phyloP scores from a whole-genome alignment of 2,329 filamentous ascomycete genomes.

The Aspergillus pseudoglaucus region DNA sequence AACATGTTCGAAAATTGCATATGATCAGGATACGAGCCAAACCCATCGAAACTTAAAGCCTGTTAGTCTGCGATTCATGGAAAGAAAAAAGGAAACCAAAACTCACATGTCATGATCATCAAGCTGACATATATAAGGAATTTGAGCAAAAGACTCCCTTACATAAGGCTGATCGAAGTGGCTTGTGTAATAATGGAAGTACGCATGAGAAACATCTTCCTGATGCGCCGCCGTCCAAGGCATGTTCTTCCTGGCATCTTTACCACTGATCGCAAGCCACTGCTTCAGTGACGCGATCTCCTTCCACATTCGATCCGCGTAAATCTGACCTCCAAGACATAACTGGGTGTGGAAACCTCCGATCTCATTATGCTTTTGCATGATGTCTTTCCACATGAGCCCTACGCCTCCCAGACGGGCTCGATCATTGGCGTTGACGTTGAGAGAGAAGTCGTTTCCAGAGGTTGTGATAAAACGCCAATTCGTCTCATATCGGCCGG shows the following conservation, averaged over 20 bases:
- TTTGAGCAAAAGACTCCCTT: conserved; percentile 92
- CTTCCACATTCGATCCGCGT: conserved; percentile 91
- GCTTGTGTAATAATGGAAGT: conserved; percentile 98
- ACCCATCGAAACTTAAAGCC: conserved; percentile 80
- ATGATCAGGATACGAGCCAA: conserved; percentile 93
- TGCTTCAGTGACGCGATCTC: conserved; percentile 90
- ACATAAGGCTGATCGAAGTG: conserved; percentile 96
- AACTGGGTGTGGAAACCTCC: conserved; percentile 93
- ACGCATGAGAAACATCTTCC: conserved; percentile 90
- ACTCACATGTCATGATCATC: conserved; percentile 98
- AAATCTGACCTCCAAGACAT: conserved; percentile 89
- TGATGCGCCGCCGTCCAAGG: conserved; percentile 92
- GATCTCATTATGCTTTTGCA: conserved; percentile 95
- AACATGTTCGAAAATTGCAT: conserved; percentile 98
- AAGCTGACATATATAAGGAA: conserved; percentile 85
- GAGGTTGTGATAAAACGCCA: conserved; percentile 97
- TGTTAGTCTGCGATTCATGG: conserved; percentile 5
- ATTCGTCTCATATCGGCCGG: conserved; percentile 78
- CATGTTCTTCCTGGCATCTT: conserved; percentile 84
- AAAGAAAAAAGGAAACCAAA: not conserved
- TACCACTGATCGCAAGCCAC: conserved; percentile 87
- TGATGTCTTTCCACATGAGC: conserved; percentile 98
- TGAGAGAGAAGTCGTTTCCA: conserved; percentile 88
- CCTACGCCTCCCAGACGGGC: conserved; percentile 80
- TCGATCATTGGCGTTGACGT: conserved; percentile 79